Base-by-base conservation (phyloP, 495 filamentous ascomycete genomes). In the Immersiella caudata region DNA sequence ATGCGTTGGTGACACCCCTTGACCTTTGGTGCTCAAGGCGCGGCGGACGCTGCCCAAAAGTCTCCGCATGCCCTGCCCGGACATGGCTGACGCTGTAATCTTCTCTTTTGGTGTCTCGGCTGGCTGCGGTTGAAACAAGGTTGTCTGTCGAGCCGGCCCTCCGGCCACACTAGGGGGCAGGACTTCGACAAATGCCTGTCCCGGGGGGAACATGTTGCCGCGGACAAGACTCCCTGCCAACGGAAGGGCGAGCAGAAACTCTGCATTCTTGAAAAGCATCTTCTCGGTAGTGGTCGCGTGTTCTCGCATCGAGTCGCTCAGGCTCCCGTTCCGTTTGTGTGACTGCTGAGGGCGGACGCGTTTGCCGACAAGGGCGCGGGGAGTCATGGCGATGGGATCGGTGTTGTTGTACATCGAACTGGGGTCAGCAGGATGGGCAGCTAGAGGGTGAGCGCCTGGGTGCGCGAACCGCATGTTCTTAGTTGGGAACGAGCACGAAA, bases 221-320 rank as follows among this genome's bases (percentile, higher is more conserved):
- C 95, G 88, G 18, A 99, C 92, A 35, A 99, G 84, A 58, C 90
- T 92, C 7, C 93, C 92, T 26, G 91, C 87, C 74, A 93, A 89
- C 40, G 90, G 86, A 55, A 89, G 80, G 36, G 88, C 86, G 76
- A 90, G 73, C 25, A 89, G 76, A 62, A 89, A 78, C 67, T 90
- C 85, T 20, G 81, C 79, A 55, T 81, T 84, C 72, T 83, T 83
- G 72, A 78, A 78, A 27, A 83, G 60, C 61, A 77, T 77, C 67
- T 76, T 80, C 78, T 88, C 81, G 0, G 80, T 75, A 68, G 80
- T 61, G 70, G 79, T 70, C 75, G 85, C 70, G 4, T 91, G 89
- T 11, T 97, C 93, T 73, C 93, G 85, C 64, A 94, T 81, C 3
- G 95, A 96, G 75, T 99, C 95, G 1, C 91, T 93, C 67, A 97